Evolutionary conservation across 192 early-diverging fungal genomes (phyloP).

Genomic region (Ramicandelaber brevisporus): DNA sequence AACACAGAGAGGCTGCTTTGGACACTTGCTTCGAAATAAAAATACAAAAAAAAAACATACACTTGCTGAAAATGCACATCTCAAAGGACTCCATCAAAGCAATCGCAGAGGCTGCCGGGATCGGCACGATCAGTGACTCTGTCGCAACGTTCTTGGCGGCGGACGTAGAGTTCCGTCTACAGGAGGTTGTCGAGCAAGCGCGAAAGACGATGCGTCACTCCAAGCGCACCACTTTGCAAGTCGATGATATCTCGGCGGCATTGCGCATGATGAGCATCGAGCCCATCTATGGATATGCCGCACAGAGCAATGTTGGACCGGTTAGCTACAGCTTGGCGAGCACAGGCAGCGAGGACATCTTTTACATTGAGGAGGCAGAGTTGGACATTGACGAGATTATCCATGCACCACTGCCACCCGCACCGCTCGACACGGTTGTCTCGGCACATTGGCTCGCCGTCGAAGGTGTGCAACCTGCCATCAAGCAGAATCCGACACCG

Average conservation of each 20-base stretch:
- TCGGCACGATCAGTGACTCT: constrained; percentile 62
- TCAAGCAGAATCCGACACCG: constrained; percentile 82
- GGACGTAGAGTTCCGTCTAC: constrained; percentile 86
- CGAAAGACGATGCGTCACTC: constrained; percentile 94
- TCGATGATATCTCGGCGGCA: constrained; percentile 77
- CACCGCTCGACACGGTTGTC: constrained; percentile 68
- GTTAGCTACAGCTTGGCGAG: constrained; percentile 43
- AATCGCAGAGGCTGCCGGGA: constrained; percentile 64
- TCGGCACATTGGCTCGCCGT: constrained; percentile 97
- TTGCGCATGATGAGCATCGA: constrained; percentile 79
- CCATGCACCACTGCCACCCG: constrained; percentile 60
- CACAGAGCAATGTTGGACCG: constrained; percentile 29
- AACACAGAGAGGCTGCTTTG: too few relatives aligned
- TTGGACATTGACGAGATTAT: constrained; percentile 76
- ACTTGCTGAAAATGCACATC: too few relatives aligned
- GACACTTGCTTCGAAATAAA: too few relatives aligned
- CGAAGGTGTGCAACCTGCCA: constrained; percentile 94
- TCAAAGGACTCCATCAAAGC: constrained; percentile 20
- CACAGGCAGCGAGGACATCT: constrained; percentile 38
- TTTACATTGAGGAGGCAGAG: constrained; percentile 83
- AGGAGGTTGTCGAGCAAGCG: constrained; percentile 83
- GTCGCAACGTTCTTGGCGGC: constrained; percentile 59
- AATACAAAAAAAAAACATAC: too few relatives aligned
- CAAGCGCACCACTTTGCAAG: constrained; percentile 48
- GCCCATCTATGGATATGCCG: constrained; percentile 87